Evolutionary conservation across 176 grass and related monocot species (phyloP).

Genomic region (Hordeum marinum): DNA sequence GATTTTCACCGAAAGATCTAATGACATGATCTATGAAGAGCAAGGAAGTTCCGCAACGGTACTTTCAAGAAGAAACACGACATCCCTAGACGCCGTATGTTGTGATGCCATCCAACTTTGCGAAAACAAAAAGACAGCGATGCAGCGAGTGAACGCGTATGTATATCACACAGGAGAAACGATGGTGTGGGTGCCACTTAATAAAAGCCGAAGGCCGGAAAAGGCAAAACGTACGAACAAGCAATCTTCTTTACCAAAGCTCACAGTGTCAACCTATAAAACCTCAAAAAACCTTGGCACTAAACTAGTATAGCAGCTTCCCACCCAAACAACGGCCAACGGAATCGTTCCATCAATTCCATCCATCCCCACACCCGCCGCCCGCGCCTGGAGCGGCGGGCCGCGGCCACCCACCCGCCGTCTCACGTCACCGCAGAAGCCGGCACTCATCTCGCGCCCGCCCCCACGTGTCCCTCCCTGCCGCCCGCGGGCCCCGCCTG

Average conservation of each 20-base stretch:
- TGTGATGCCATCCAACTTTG: too few species aligned
- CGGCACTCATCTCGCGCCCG: slow-evolving; percentile 28
- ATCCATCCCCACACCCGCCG: neutral
- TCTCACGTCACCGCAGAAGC: slow-evolving; percentile 36
- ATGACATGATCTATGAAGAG: too few species aligned
- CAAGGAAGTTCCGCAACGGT: too few species aligned
- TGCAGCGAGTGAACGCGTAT: too few species aligned
- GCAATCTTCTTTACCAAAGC: slow-evolving; percentile 8
- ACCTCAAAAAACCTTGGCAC: neutral
- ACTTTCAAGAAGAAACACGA: too few species aligned
- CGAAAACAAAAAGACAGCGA: too few species aligned
- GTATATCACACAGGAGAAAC: too few species aligned
- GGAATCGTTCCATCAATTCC: slow-evolving; percentile 17
- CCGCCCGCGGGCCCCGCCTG: slow-evolving; percentile 41
- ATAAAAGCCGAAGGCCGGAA: neutral
- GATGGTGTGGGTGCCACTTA: too few species aligned
- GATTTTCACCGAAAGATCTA: too few species aligned
- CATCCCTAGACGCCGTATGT: too few species aligned
- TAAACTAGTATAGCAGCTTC: neutral
- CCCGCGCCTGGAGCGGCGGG: slow-evolving; percentile 30
- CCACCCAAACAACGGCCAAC: slow-evolving; percentile 10
- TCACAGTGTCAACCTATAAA: slow-evolving; percentile 34
- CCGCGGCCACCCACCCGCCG: slow-evolving; percentile 27
- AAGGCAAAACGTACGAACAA: neutral
- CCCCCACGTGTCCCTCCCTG: slow-evolving; percentile 47